Conservation (phyloP, 2,329 filamentous ascomycete species). For the Gaeumannomyces tritici region DNA sequence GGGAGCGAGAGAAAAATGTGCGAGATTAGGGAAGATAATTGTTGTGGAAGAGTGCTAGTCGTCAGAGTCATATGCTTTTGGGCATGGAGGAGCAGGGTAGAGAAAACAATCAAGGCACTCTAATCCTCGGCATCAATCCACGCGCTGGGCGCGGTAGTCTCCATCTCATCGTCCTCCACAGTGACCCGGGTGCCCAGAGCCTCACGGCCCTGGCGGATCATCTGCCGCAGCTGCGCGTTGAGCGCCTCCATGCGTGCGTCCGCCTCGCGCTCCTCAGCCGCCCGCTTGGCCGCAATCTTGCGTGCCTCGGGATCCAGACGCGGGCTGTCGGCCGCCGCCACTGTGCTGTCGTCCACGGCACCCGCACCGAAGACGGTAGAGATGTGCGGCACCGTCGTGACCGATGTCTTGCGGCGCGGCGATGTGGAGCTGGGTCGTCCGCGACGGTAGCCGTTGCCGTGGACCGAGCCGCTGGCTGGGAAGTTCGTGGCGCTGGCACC, state of each 20-base stretch:
- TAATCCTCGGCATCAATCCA: constrained; percentile 10
- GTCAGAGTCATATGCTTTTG: background rate
- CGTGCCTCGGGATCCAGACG: constrained; percentile 58
- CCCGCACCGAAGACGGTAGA: constrained; percentile 5
- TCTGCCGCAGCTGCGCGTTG: constrained; percentile 68
- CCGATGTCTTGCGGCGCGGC: constrained; percentile 3
- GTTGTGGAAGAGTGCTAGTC: no score
- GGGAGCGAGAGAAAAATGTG: background rate
- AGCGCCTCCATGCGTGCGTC: constrained; percentile 73
- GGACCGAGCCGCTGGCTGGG: background rate
- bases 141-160: background rate
- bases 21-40: background rate
- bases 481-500: background rate
- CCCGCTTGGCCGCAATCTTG: constrained; percentile 60
- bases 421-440: background rate
- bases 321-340: constrained; percentile 28
- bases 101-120: background rate
- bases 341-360: constrained; percentile 1
- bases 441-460: background rate
- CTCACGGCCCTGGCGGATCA: constrained; percentile 84
- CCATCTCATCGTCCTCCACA: constrained; percentile 30
- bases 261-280: constrained; percentile 65
- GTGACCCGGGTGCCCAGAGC: constrained; percentile 70
- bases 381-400: constrained; percentile 7
- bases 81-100: background rate